phyloP scores from a whole-genome alignment of 768 basidiomycete species.

The Leccinum subtestaceum region DNA sequence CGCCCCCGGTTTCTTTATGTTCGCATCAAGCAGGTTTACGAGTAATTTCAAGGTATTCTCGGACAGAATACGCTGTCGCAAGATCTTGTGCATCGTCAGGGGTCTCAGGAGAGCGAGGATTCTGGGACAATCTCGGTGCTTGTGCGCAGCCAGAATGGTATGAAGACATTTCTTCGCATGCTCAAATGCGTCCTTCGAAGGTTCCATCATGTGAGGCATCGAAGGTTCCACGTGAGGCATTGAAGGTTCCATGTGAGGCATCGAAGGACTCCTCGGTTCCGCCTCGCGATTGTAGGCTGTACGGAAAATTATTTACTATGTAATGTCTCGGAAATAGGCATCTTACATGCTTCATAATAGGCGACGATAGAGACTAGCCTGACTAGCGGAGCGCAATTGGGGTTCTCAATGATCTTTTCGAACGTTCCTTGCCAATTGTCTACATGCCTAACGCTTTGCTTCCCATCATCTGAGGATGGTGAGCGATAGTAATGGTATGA shows the following conservation, averaged over 20 bases:
- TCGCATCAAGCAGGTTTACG: not conserved
- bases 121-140: not conserved
- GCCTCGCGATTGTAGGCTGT: not conserved
- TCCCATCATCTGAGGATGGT: not conserved
- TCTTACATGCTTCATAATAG: not conserved
- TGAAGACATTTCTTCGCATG: not conserved
- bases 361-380: not conserved
- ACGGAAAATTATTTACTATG: not conserved
- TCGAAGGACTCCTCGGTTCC: not conserved
- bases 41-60: not conserved
- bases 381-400: not conserved
- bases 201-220: not conserved
- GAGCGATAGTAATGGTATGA: not conserved
- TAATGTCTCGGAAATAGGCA: not conserved
- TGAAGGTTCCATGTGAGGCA: not conserved
- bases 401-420: not conserved
- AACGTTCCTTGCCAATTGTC: not conserved
- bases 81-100: accelerated
- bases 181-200: too few species aligned
- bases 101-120: too few species aligned
- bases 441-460: not conserved
- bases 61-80: not conserved
- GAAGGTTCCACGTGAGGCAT: not conserved
- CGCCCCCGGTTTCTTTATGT: not conserved
- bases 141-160: not conserved